Conservation (phyloP, 345 rosid genomes). For the Eucalyptus virginea region DNA sequence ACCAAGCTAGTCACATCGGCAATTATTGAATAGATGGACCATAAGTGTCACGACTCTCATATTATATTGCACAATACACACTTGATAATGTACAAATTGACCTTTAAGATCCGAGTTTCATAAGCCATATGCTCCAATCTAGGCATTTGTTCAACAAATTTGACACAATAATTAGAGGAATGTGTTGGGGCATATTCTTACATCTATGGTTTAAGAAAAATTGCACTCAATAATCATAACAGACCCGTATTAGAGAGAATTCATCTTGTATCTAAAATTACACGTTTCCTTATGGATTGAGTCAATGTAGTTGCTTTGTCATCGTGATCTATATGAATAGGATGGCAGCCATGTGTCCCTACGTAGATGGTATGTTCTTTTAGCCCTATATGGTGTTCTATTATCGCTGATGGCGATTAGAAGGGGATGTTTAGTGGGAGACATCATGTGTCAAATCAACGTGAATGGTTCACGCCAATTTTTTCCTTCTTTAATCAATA, state of each 20-base stretch:
- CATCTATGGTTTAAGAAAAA: no score
- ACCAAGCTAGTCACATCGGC: neutral
- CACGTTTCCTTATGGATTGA: accelerated
- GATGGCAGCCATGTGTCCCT: neutral
- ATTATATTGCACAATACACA: no score
- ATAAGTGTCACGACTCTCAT: neutral
- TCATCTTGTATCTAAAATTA: neutral
- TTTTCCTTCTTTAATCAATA: neutral
- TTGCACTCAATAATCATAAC: accelerated
- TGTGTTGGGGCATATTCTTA: neutral
- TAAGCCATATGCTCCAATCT: accelerated
- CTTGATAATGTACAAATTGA: no score
- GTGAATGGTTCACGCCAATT: neutral
- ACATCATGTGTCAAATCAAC: neutral
- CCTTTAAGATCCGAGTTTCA: neutral
- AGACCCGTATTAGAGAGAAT: accelerated
- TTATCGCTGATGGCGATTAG: neutral
- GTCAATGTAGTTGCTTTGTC: neutral
- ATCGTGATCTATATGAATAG: neutral
- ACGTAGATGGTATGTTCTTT: neutral
- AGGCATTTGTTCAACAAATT: neutral
- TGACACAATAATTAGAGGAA: neutral
- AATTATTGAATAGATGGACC: neutral
- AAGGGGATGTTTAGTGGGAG: neutral
- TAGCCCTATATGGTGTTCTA: neutral